A percentile compares a stretch with the other conserved stretches of the same genome.
These are phyloP conservation scores for Beauveria bassiana DNA, from an alignment of 2,329 filamentous ascomycete genomes.

Conservation along the genomic window DNA sequence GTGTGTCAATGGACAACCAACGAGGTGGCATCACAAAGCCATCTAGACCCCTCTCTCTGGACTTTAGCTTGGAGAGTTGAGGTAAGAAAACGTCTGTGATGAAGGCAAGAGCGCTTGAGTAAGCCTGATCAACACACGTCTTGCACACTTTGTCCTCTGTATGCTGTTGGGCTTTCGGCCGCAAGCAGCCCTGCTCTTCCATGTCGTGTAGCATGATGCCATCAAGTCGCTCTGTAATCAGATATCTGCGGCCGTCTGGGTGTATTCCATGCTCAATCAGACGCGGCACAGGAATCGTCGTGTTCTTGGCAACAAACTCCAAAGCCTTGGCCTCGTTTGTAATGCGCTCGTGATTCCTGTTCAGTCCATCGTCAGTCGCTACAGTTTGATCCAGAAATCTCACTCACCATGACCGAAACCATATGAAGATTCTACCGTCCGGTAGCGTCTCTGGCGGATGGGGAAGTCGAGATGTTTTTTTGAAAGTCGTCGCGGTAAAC, in stretches of 20 bases:
- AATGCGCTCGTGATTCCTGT: slow-evolving; percentile 14
- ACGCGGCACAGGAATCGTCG: slow-evolving; percentile 12
- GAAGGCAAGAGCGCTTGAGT: slow-evolving; percentile 10
- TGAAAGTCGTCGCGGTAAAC: slow-evolving; percentile 7
- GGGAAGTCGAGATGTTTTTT: slow-evolving; percentile 7
- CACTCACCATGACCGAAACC: slow-evolving; percentile 2
- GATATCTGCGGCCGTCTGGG: slow-evolving; percentile 11
- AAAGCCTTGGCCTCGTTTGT: slow-evolving; percentile 13
- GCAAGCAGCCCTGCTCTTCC: not conserved
- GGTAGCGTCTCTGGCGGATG: not conserved
- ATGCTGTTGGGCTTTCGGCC: not conserved
- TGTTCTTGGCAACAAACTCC: slow-evolving; percentile 2
- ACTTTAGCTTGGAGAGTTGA: slow-evolving; percentile 10
- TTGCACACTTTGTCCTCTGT: slow-evolving; percentile 1
- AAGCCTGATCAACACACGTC: slow-evolving; percentile 7
- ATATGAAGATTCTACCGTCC: slow-evolving; percentile 4
- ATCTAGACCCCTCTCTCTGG: slow-evolving; percentile 9
- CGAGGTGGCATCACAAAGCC: slow-evolving; percentile 15
- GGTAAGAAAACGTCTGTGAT: slow-evolving; percentile 9
- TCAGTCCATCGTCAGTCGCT: no score
- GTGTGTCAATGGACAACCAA: slow-evolving; percentile 8
- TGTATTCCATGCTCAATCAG: slow-evolving; percentile 10
- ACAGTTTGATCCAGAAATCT: not conserved
- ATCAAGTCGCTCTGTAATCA: slow-evolving; percentile 9
- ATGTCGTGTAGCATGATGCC: not conserved